Percentiles rank a stretch among this genome's conserved stretches.
Conservation (phyloP, 2,329 filamentous ascomycete species). For the Aquanectria penicillioides region DNA sequence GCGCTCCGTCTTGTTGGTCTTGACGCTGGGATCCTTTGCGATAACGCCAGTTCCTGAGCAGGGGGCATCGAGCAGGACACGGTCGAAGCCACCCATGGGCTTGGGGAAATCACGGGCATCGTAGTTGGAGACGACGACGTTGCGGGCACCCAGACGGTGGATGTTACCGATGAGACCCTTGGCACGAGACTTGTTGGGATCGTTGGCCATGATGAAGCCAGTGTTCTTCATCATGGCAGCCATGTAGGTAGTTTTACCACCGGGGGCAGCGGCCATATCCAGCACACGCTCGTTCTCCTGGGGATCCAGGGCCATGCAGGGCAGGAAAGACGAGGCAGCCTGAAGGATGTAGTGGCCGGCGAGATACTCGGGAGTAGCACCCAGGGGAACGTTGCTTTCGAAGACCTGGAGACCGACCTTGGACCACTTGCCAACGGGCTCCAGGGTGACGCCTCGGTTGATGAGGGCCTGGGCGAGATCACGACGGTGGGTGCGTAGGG, state of each 20-base stretch:
- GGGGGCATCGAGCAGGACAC: slow-evolving; percentile 92
- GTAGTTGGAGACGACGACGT: slow-evolving; percentile 95
- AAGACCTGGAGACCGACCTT: slow-evolving; percentile 98
- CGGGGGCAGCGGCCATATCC: slow-evolving; percentile 94
- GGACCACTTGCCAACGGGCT: slow-evolving; percentile 98
- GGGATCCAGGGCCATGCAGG: slow-evolving; percentile 95
- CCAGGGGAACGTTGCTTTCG: slow-evolving; percentile 84
- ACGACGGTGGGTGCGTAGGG: slow-evolving; percentile 77
- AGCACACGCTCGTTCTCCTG: slow-evolving; percentile 92
- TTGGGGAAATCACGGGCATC: slow-evolving; percentile 94
- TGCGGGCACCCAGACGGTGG: slow-evolving; percentile 91
- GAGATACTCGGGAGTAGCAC: slow-evolving; percentile 96
- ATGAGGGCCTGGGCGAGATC: slow-evolving; percentile 94
- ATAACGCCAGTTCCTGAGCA: slow-evolving; percentile 98
- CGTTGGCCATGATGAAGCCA: slow-evolving; percentile 94
- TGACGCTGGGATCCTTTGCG: slow-evolving; percentile 94
- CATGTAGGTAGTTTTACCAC: slow-evolving; percentile 95
- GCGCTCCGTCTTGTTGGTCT: slow-evolving; percentile 96
- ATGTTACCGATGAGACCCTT: slow-evolving; percentile 99
- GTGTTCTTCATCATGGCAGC: slow-evolving; percentile 98
- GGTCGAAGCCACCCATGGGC: slow-evolving; percentile 94
- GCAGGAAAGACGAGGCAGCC: slow-evolving; percentile 94
- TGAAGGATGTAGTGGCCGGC: slow-evolving; percentile 98
- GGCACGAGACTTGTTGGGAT: slow-evolving; percentile 90
- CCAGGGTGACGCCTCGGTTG: slow-evolving; percentile 94